Percentiles rank a stretch among this genome's conserved stretches.
These are phyloP conservation scores for Tricholoma sp. DNA, from an alignment of 768 basidiomycete species.

Conservation along the genomic window DNA sequence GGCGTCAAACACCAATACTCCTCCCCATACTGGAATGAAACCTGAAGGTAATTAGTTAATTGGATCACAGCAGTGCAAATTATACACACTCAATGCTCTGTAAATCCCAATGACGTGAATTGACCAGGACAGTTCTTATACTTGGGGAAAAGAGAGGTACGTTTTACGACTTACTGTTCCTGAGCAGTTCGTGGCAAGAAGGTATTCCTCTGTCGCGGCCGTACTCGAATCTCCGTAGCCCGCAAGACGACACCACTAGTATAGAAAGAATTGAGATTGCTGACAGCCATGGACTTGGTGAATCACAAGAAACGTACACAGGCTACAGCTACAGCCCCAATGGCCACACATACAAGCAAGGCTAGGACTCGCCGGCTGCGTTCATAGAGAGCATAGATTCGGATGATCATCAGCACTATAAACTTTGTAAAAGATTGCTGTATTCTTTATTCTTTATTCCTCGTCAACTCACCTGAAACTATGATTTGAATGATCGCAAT, in stretches of 20 bases:
- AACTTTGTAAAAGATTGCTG: background rate
- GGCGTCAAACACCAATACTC: constrained; percentile 1
- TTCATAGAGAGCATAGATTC: constrained; percentile 2
- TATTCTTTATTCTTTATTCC: background rate
- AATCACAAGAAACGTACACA: background rate
- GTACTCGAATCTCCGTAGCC: background rate
- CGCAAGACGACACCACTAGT: background rate
- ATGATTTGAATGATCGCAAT: constrained; percentile 9
- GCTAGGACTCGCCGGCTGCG: background rate
- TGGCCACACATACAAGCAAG: background rate
- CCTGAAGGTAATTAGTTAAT: background rate
- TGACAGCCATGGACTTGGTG: background rate
- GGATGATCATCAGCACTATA: background rate
- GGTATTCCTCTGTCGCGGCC: background rate
- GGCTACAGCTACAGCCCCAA: background rate
- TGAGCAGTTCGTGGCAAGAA: background rate
- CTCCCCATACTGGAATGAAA: background rate
- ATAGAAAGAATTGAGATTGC: background rate
- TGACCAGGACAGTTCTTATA: too few relatives aligned
- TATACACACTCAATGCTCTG: background rate
- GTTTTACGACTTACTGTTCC: too few relatives aligned
- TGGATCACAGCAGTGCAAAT: background rate
- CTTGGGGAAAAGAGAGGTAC: too few relatives aligned
- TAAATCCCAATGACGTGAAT: background rate
- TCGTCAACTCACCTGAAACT: constrained; percentile 9